A percentile compares a stretch with the other conserved stretches of the same genome.
Evolutionary conservation across 306 rosid species (phyloP).

Genomic region (Parietaria judaica): DNA sequence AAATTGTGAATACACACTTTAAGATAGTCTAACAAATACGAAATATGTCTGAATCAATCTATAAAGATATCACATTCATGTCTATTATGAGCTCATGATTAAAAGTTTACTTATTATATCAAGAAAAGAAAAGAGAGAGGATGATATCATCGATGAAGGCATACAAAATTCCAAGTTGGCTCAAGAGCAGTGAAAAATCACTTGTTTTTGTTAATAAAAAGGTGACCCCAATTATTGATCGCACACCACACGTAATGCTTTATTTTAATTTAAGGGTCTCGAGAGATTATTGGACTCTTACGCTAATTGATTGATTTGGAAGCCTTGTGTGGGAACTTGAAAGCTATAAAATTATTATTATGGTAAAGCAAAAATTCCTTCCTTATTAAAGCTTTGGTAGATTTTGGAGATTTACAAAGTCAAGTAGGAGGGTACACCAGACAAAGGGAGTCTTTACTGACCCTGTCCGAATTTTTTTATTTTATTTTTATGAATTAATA

Average conservation of each 20-base stretch:
- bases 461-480: no score
- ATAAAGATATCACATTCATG: no score
- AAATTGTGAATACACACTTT: no score
- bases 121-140: no score
- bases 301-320: background rate
- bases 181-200: background rate
- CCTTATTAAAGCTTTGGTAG: background rate
- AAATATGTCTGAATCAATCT: no score
- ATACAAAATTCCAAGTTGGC: background rate
- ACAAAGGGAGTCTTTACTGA: no score
- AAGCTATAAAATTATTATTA: background rate
- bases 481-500: no score
- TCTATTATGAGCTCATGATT: no score
- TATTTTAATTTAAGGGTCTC: background rate
- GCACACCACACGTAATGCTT: background rate
- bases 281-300: background rate
- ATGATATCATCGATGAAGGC: background rate
- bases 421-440: background rate
- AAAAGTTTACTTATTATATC: no score
- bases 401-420: slow-evolving; percentile 1
- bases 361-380: background rate
- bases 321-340: slow-evolving; percentile 6
- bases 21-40: no score
- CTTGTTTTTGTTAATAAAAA: background rate
- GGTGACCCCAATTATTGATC: background rate